Evolutionary conservation across 78 protist genomes (phyloP).

Genomic region (Corallochytrium limacisporum): DNA sequence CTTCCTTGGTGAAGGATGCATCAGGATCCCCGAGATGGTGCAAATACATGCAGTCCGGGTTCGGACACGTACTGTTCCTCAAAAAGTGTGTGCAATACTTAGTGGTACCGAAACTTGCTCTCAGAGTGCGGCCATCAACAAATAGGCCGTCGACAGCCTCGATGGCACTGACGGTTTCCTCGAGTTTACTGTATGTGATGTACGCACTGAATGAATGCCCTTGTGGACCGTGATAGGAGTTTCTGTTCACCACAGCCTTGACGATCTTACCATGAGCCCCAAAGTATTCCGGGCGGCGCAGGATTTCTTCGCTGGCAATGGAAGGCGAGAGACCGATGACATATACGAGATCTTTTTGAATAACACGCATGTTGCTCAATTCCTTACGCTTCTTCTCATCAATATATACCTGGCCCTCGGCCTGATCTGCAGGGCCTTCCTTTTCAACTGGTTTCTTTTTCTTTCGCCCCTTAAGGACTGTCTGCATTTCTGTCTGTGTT

Average conservation of each 20-base stretch:
- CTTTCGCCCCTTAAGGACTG: neutral
- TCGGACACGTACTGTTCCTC: conserved; percentile 55
- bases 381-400: conserved; percentile 7
- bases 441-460: neutral
- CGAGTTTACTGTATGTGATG: conserved; percentile 50
- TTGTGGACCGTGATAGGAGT: conserved; percentile 15
- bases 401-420: too few species aligned
- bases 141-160: conserved; percentile 40
- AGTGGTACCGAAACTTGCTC: conserved; percentile 85
- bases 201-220: conserved; percentile 50
- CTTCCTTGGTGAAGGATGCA: conserved; percentile 62
- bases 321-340: conserved; percentile 68
- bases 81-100: conserved; percentile 82
- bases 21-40: conserved; percentile 77
- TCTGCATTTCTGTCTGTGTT: neutral
- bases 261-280: conserved; percentile 79
- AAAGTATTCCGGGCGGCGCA: conserved; percentile 60
- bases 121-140: conserved; percentile 43
- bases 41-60: conserved; percentile 87
- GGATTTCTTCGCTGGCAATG: conserved; percentile 59
- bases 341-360: conserved; percentile 76
- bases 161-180: conserved; percentile 59
- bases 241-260: conserved; percentile 66
- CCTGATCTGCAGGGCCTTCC: too few species aligned
- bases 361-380: conserved; percentile 66